Evolutionary conservation across 495 filamentous ascomycete genomes (phyloP).

Genomic region (Parathielavia appendiculata): DNA sequence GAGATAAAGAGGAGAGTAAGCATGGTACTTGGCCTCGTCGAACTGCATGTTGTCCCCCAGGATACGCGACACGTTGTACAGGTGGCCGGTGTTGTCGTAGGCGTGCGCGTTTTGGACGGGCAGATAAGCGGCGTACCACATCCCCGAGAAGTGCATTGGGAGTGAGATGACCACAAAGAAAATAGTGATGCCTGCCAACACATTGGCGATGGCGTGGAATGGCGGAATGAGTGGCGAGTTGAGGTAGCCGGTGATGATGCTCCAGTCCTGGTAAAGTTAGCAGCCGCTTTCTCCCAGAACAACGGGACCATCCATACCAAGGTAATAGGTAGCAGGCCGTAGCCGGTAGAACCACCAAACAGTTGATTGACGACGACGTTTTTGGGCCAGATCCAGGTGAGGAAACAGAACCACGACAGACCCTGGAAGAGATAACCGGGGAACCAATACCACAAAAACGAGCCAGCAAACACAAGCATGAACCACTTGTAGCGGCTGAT

Average conservation of each 20-base stretch:
- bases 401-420: slow-evolving; percentile 55
- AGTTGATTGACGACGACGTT: slow-evolving; percentile 65
- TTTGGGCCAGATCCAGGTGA: slow-evolving; percentile 57
- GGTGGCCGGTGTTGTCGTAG: slow-evolving; percentile 56
- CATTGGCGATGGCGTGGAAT: slow-evolving; percentile 60
- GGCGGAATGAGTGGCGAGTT: slow-evolving; percentile 63
- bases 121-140: slow-evolving; percentile 58
- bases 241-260: slow-evolving; percentile 57
- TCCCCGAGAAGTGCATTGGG: slow-evolving; percentile 59
- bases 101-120: slow-evolving; percentile 51
- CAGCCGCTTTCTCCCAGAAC: neutral
- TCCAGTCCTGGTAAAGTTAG: slow-evolving; percentile 53
- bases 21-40: slow-evolving; percentile 48
- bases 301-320: slow-evolving; percentile 29
- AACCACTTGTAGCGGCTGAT: slow-evolving; percentile 64
- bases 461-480: slow-evolving; percentile 51
- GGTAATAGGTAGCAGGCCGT: slow-evolving; percentile 54
- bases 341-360: slow-evolving; percentile 59
- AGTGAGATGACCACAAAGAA: slow-evolving; percentile 50
- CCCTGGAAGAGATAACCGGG: slow-evolving; percentile 56
- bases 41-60: slow-evolving; percentile 46
- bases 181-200: slow-evolving; percentile 49
- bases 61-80: slow-evolving; percentile 52
- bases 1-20: slow-evolving; percentile 58
- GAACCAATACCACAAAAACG: slow-evolving; percentile 53